Base-by-base conservation (phyloP, 2,329 filamentous ascomycete species). In the Venturia carpophila region DNA sequence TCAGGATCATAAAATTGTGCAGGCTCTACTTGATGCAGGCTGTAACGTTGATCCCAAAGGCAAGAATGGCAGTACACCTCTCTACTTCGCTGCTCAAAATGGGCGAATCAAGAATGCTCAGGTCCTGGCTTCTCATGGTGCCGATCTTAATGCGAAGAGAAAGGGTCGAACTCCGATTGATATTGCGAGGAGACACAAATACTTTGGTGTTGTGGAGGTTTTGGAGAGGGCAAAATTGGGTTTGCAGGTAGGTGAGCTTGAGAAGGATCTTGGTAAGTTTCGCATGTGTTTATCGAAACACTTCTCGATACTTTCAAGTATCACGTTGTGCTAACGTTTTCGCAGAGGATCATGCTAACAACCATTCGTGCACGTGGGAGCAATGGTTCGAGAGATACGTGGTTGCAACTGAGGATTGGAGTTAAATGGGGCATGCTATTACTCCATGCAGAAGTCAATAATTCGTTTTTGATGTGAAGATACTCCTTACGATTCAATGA, bases 301-400 rank as follows among this genome's bases (percentile, higher is more conserved):
- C 24, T 21, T 27, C 10, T 27, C 45, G n/a, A 24, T 21, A 24
- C 4, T 42, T n/a, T 24, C 21, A 34, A 42, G 3, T 19, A 1
- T 17, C 17, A 7, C 3, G n/a, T 2, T 27, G 5, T 27, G n/a
- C 37, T 61, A 42, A 61, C 15, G 1, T 42, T 42, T 27, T n/a
- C 6, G n/a, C n/a, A 61, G 60, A 61, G 24, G 60, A 61, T 43
- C 42, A 61, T 61, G 60, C 60, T 1, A 17, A 21, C 17, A 19
- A 42, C 15, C 10, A 42, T 45, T 39, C 21, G 3, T 61, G 37
- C 37, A 42, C 37, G 2, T 61, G 60, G 42, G 42, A 61, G 30
- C 39, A 61, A 13, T 45, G 60, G 60, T 61, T 61, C 37, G 60
- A 61, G 39, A 61, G 43, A 27, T 61, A 61, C n/a, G 24, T 61